Evolutionary conservation across 2,329 filamentous ascomycete species (phyloP).

Genomic region (Neurospora sp.): DNA sequence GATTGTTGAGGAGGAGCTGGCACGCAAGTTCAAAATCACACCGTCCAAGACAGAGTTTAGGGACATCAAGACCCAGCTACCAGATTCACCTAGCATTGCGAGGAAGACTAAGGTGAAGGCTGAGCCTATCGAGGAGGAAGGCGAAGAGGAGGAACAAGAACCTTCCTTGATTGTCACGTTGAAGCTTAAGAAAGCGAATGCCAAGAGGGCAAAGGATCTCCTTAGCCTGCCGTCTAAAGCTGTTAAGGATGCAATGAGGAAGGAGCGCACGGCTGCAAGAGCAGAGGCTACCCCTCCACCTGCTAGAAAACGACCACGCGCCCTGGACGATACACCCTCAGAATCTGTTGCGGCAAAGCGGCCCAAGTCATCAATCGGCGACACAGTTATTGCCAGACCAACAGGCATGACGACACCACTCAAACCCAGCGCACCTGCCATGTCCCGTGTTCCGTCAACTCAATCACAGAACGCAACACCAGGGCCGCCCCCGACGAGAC

Average conservation of each 20-base stretch:
- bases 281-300: constrained; percentile 29
- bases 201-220: constrained; percentile 35
- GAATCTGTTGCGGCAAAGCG: constrained; percentile 25
- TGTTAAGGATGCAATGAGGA: constrained; percentile 27
- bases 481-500: constrained; percentile 28
- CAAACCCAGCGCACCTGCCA: constrained; percentile 35
- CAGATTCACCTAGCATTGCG: constrained; percentile 23
- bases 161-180: constrained; percentile 32
- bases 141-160: constrained; percentile 20
- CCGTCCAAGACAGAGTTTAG: constrained; percentile 17
- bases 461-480: constrained; percentile 44
- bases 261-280: constrained; percentile 31
- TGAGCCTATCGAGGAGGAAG: constrained; percentile 26
- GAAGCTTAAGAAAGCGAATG: constrained; percentile 38
- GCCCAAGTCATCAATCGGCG: constrained; percentile 36
- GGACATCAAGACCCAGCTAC: constrained; percentile 15
- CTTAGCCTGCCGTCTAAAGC: constrained; percentile 34
- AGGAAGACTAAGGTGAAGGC: constrained; percentile 28
- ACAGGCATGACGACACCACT: constrained; percentile 40
- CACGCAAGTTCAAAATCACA: constrained; percentile 24
- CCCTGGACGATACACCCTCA: constrained; percentile 25
- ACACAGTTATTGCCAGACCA: constrained; percentile 23
- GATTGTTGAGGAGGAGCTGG: constrained; percentile 38
- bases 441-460: constrained; percentile 44
- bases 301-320: constrained; percentile 41